These are phyloP conservation scores for Gyrodon lividus DNA, from an alignment of 768 basidiomycete species.

Conservation along the genomic window DNA sequence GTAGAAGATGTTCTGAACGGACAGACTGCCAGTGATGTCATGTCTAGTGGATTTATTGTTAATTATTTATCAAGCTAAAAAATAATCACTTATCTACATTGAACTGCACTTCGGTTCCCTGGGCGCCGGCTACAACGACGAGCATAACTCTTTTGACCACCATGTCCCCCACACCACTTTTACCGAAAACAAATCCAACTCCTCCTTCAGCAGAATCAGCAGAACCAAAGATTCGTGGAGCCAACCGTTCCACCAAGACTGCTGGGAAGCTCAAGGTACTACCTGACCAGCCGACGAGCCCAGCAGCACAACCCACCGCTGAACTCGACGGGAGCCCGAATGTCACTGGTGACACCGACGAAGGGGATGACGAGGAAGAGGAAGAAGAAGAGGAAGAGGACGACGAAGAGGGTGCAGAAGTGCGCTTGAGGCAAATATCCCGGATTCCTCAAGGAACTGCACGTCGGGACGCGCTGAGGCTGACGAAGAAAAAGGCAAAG, in stretches of 20 bases:
- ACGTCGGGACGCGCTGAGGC: slow-evolving; percentile 79
- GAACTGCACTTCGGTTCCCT: slow-evolving; percentile 6
- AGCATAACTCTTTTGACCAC: slow-evolving; percentile 4
- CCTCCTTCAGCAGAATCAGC: slow-evolving; percentile 8
- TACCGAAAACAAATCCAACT: slow-evolving; percentile 30
- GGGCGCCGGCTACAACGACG: slow-evolving; percentile 16
- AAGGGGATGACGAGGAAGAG: slow-evolving; percentile 64
- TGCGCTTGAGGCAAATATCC: slow-evolving; percentile 65
- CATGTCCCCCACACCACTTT: slow-evolving; percentile 32
- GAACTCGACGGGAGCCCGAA: slow-evolving; percentile 44
- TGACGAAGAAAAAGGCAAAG: slow-evolving; percentile 96
- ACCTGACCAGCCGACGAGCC: slow-evolving; percentile 75
- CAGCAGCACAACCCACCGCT: slow-evolving; percentile 25
- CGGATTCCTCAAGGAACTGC: slow-evolving; percentile 94
- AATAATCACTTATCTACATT: slow-evolving; percentile 6
- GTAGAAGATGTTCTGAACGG: too few species aligned
- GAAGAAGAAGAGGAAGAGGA: slow-evolving; percentile 60
- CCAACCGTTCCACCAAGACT: slow-evolving; percentile 77
- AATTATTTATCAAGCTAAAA: slow-evolving; percentile 3
- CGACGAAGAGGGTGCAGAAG: slow-evolving; percentile 58
- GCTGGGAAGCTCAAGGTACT: slow-evolving; percentile 87
- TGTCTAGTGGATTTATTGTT: too few species aligned
- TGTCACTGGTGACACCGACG: slow-evolving; percentile 64
- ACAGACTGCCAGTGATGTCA: too few species aligned
- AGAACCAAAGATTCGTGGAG: slow-evolving; percentile 64